Evolutionary conservation across 2,329 filamentous ascomycete species (phyloP), one percentile per base, ranked within the genome.

Genomic region (Colletotrichum cordylinicola): DNA sequence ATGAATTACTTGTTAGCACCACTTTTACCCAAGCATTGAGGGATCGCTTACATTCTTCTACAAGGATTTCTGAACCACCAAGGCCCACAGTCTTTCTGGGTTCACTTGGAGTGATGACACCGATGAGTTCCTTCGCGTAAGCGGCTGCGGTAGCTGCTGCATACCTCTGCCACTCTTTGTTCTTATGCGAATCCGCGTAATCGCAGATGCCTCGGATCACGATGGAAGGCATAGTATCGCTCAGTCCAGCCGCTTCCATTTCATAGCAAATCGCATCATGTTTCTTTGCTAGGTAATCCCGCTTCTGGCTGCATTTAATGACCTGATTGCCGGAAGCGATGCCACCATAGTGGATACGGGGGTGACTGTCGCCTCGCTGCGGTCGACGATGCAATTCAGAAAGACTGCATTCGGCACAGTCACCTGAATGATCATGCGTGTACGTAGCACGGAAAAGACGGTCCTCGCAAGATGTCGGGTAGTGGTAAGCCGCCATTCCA

Each of bases 141-240:
- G 80, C 82, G 0, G 83, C 83, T 0, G 84, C 83, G 0, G 80
- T 79, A 2, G 78, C 78, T 2, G 85, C 83, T 0, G 85, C 84
- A 76, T 84, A 85, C 0, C 35, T 37, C 21, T 84, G 81, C 84
- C 84, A 86, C 7, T 21, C 21, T 2, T 85, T 81, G 37, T 82
- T 83, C 72, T 86, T 86, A 66, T 86, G 84, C 0, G 79, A 82
- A 72, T 87, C 85, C 8, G 83, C 81, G 71, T 85, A 86, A 61
- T 85, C 81, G 43, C 81, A 85, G 4, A 86, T 84, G 0, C 84
- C 84, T 7, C 83, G 80, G 29, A 87, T 82, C 0, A 82, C 79
- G 1, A 85, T 61, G 58, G 81, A 84, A 0, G 82, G 81, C 6
- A 83, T 77, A 4, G 77, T 68, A 13, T 77, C 68, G 65, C 76